A percentile compares a stretch with the other conserved stretches of the same genome.
Evolutionary conservation across 169 alveolate genomes (phyloP).

Genomic region (Eimeria necatrix): DNA sequence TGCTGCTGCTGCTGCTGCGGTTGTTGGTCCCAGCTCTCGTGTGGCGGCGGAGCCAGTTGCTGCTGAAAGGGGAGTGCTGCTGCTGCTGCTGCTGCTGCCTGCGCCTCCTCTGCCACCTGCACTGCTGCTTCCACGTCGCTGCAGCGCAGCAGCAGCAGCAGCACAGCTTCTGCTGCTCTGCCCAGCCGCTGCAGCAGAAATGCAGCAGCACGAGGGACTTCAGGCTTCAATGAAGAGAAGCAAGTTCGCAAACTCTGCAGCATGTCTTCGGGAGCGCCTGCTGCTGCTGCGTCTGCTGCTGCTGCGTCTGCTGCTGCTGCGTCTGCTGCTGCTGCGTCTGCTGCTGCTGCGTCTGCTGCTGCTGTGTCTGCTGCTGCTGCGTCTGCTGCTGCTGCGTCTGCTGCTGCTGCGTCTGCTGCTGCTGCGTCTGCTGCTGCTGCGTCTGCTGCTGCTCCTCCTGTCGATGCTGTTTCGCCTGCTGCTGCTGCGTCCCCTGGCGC

Average conservation of each 20-base stretch:
- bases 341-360: no score
- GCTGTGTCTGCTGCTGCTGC: no score
- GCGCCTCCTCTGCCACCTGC: not conserved
- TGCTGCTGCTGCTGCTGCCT: not conserved
- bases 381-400: no score
- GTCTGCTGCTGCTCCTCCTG: no score
- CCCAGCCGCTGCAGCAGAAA: conserved; percentile 49
- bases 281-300: conserved; percentile 38
- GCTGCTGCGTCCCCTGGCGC: no score
- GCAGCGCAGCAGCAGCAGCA: conserved; percentile 50
- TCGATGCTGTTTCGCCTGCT: no score
- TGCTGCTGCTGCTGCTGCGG: no score
- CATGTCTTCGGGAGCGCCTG: not conserved
- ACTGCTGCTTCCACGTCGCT: conserved; percentile 28
- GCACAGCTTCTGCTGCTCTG: conserved; percentile 11
- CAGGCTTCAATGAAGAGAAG: not conserved
- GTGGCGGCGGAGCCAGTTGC: not conserved
- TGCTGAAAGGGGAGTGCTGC: no score
- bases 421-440: no score
- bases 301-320: conserved; percentile 16
- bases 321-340: no score
- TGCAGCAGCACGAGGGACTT: conserved; percentile 30
- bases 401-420: no score
- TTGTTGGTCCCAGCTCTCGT: no score
- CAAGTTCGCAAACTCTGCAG: conserved; percentile 4